Base-by-base conservation (phyloP, 345 rosid genomes). In the Passiflora organensis region DNA sequence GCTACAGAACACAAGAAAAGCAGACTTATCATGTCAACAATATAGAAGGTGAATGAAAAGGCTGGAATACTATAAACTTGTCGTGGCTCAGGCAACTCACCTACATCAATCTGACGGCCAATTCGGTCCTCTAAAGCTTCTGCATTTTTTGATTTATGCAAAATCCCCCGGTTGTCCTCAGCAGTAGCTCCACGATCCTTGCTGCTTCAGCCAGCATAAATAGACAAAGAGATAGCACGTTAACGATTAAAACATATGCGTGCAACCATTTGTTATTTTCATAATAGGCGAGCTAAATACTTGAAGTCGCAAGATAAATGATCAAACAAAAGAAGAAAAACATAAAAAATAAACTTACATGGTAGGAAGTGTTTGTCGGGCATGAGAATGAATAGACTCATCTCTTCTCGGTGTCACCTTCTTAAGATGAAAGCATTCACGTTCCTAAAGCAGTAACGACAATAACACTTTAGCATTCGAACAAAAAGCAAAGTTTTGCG, bases 341-440 rank as follows among this genome's bases (percentile, higher is more conserved):
- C 82, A 56, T 75, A 80, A 60, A 45, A 16, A 59, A 67, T 53
- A 28, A 32, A 67, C 17, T 56, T 42, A 65, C 72, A 23, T 46
- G 56, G 32, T 54, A 14, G 32, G 17, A 58, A 59, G 20, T 41
- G 23, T 53, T 55, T 10, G 53, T 28, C 66, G 74, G 53, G 24
- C 55, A 6, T 41, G 55, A 55, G 24, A 56, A 17, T 57, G 71
- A 43, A 53, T 16, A 53, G 63, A 56, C 32, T 59, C 64, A 38
- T 70, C 74, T 19, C 51, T 67, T 56, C 63, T 70, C 22, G 17
- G 54, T 66, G 65, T 67, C 34, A 78, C 78, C 73, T 79, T 80
- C 64, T 53, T 81, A 53, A 75, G 91, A 69, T 81, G 67, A 64
- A 55, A 69, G 63, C 83, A 76, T 51, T 85, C 80, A 13, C 66